These are phyloP conservation scores for Cyathus striatus DNA, from an alignment of 768 basidiomycete genomes.

Conservation along the genomic window DNA sequence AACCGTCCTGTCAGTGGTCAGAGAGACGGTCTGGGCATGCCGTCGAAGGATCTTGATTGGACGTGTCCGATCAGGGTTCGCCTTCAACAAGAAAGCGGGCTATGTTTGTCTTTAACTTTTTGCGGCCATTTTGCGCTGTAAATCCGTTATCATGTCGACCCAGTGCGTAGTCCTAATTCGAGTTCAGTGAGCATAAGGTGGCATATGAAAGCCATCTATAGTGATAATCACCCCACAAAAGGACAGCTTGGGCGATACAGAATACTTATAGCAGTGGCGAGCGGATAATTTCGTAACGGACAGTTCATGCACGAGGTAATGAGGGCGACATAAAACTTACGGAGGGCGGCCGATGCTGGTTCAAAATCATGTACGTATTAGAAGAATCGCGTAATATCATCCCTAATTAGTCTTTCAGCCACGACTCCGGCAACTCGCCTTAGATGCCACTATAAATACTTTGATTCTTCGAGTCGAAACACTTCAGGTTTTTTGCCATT, in stretches of 20 bases:
- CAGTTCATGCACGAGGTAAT: too few relatives aligned
- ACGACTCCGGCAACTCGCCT: not conserved
- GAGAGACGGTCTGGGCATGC: too few relatives aligned
- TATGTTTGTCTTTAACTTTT: conserved; percentile 1
- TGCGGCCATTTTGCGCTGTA: not conserved
- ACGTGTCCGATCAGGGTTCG: not conserved
- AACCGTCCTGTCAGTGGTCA: too few relatives aligned
- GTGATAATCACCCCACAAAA: too few relatives aligned
- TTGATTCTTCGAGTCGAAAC: not conserved
- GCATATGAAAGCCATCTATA: too few relatives aligned
- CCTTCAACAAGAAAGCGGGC: not conserved
- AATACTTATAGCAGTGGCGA: too few relatives aligned
- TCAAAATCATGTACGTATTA: conserved; percentile 13
- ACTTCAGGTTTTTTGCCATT: not conserved
- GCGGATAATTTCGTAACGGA: too few relatives aligned
- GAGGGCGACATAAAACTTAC: too few relatives aligned
- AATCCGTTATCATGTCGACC: not conserved
- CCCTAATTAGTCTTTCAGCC: conserved; percentile 2
- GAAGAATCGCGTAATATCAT: conserved; percentile 7
- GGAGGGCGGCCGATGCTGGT: too few relatives aligned
- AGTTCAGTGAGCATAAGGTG: too few relatives aligned
- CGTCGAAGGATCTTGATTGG: conserved; percentile 4
- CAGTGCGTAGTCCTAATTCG: too few relatives aligned
- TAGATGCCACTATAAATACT: not conserved
- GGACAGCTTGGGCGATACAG: too few relatives aligned